Evolutionary conservation across 139 green algal genomes (phyloP).

Genomic region (Haematococcus lacustris): DNA sequence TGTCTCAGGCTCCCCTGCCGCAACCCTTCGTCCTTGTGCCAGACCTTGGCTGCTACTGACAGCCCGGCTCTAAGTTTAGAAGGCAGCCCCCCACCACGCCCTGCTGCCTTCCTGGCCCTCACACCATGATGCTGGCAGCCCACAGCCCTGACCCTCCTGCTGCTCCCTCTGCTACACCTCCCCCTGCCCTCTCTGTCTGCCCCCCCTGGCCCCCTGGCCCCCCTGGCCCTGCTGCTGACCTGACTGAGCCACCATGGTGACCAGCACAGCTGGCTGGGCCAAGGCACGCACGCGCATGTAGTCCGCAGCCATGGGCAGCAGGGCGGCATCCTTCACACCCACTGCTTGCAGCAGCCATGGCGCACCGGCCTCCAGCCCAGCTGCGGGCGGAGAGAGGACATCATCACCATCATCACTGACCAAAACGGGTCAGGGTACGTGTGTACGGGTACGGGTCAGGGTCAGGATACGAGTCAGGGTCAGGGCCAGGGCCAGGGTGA

Average conservation of each 20-base stretch:
- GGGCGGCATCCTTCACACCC: constrained; percentile 24
- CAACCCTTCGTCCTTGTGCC: not conserved
- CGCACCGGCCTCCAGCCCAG: not conserved
- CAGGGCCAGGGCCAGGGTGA: too few relatives aligned
- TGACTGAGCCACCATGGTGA: constrained; percentile 50
- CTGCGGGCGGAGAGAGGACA: too few relatives aligned
- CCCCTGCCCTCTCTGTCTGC: not conserved
- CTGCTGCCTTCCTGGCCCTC: not conserved
- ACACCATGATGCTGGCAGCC: not conserved
- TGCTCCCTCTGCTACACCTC: not conserved
- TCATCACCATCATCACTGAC: too few relatives aligned
- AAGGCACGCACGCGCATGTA: constrained; percentile 71
- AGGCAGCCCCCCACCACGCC: too few relatives aligned
- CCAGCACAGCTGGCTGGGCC: constrained; percentile 60
- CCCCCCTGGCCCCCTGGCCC: too few relatives aligned
- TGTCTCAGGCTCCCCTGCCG: not conserved
- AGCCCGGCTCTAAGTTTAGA: too few relatives aligned
- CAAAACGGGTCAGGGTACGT: too few relatives aligned
- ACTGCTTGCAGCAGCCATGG: too few relatives aligned
- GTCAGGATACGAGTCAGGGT: too few relatives aligned
- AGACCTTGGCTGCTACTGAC: too few relatives aligned
- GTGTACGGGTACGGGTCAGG: too few relatives aligned
- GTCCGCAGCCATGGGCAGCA: constrained; percentile 36
- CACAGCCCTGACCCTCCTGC: not conserved
- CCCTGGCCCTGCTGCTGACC: constrained; percentile 3